Conservation (phyloP, 2,329 filamentous ascomycete genomes). For the Alternaria solani region DNA sequence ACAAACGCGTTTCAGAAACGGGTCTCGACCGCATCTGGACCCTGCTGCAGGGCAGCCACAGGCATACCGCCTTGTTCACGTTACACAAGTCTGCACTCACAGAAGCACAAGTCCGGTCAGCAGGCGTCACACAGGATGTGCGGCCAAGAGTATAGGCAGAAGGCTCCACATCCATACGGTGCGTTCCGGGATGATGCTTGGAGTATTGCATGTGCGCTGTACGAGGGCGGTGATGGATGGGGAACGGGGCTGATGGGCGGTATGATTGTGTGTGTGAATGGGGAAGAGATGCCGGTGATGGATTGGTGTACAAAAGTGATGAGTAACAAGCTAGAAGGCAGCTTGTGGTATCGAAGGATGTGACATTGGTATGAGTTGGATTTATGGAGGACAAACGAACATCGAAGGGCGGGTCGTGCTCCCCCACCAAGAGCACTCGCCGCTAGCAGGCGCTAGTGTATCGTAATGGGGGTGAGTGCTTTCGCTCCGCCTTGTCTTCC, state of each 20-base stretch:
- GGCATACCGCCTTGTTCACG: background rate
- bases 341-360: constrained; percentile 6
- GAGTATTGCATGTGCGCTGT: background rate
- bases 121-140: constrained; percentile 1
- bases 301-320: background rate
- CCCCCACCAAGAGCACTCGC: background rate
- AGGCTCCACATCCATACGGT: background rate
- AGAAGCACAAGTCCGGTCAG: constrained; percentile 7
- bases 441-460: background rate
- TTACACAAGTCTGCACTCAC: background rate
- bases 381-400: background rate
- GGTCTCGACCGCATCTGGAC: constrained; percentile 9
- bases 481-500: constrained; percentile 5
- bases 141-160: background rate
- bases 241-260: constrained; percentile 2
- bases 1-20: constrained; percentile 9
- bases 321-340: background rate
- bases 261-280: background rate
- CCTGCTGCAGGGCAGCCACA: constrained; percentile 1
- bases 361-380: background rate
- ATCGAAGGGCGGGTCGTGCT: background rate
- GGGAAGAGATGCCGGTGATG: background rate
- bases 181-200: background rate
- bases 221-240: background rate
- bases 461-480: background rate